phyloP scores from a whole-genome alignment of 257 asterid species.

The Pogostemon cablin region DNA sequence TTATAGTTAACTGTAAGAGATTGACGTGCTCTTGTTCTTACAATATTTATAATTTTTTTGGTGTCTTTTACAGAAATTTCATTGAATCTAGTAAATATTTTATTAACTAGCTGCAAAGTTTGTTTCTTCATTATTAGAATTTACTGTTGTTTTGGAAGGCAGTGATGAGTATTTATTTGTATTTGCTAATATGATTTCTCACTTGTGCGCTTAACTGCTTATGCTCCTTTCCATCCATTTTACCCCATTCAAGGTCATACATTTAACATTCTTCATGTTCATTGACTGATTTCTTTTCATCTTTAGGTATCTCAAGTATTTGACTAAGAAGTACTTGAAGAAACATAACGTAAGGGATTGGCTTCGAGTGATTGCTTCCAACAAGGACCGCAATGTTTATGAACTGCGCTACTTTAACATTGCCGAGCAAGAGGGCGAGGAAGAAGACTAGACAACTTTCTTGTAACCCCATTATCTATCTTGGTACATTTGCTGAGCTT shows the following conservation, averaged over 20 bases:
- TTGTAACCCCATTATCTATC: conserved; percentile 6
- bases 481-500: conserved; percentile 17
- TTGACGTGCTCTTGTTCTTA: background rate
- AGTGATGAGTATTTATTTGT: background rate
- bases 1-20: background rate
- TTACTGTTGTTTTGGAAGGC: background rate
- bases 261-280: background rate
- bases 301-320: conserved; percentile 68
- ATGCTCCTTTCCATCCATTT: background rate
- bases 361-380: conserved; percentile 82
- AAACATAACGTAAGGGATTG: conserved; percentile 80
- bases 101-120: background rate
- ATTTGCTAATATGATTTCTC: background rate
- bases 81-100: background rate
- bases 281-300: background rate
- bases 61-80: background rate
- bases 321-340: conserved; percentile 83
- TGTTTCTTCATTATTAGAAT: background rate
- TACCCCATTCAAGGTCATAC: background rate
- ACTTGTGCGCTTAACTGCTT: background rate
- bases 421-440: conserved; percentile 79
- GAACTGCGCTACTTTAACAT: conserved; percentile 83
- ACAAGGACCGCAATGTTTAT: conserved; percentile 74
- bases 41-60: background rate
- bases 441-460: conserved; percentile 46